phyloP scores from a whole-genome alignment of 495 filamentous ascomycete species.

The Neurospora sp. region DNA sequence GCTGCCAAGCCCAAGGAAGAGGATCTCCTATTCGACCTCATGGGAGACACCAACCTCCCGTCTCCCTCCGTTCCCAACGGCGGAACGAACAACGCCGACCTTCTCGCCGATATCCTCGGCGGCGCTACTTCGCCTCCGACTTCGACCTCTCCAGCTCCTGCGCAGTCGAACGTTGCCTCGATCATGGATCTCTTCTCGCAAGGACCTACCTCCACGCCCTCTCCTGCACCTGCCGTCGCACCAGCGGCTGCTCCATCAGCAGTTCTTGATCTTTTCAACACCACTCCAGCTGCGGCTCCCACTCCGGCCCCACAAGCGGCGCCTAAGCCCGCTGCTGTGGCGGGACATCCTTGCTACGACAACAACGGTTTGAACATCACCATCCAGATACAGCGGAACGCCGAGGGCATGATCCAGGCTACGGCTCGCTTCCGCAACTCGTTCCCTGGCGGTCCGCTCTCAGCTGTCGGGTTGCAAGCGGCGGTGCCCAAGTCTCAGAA shows the following conservation, averaged over 20 bases:
- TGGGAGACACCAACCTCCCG: conserved; percentile 60
- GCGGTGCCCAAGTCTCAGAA: conserved; percentile 95
- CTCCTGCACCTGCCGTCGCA: conserved; percentile 18
- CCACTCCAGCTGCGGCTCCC: conserved; percentile 27
- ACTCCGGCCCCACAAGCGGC: conserved; percentile 37
- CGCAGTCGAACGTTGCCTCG: conserved; percentile 52
- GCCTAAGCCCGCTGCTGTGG: conserved; percentile 26
- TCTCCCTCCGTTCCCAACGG: conserved; percentile 50
- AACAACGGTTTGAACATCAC: conserved; percentile 75
- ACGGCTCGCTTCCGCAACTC: conserved; percentile 73
- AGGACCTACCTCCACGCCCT: conserved; percentile 14
- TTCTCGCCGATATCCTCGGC: conserved; percentile 81
- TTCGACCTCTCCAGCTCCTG: conserved; percentile 42
- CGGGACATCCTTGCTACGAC: conserved; percentile 62
- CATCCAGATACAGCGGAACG: conserved; percentile 70
- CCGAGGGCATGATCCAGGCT: conserved; percentile 61
- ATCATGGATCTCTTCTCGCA: conserved; percentile 80
- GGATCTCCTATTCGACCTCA: conserved; percentile 83
- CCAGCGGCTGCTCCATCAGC: conserved; percentile 32
- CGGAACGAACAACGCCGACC: conserved; percentile 66
- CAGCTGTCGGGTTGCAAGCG: conserved; percentile 72
- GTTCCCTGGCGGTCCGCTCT: conserved; percentile 47
- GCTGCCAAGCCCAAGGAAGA: conserved; percentile 74
- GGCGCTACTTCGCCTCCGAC: conserved; percentile 44
- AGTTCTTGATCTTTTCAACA: conserved; percentile 32